phyloP scores from a whole-genome alignment of 306 rosid genomes.

The Canavalia gladiata region DNA sequence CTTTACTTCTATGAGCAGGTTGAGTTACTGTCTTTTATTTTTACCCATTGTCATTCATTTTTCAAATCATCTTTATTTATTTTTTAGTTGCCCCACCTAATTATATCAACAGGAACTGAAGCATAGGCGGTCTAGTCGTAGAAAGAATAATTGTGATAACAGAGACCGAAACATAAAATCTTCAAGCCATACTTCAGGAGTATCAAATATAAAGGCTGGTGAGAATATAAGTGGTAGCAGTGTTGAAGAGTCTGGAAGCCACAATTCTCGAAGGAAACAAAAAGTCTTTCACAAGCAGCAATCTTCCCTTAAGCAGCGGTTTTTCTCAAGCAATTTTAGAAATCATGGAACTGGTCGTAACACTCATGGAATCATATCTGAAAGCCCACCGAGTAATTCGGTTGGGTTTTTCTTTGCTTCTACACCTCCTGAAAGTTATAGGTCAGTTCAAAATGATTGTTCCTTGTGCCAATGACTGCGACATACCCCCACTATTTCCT shows the following conservation, averaged over 20 bases:
- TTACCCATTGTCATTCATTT: not conserved
- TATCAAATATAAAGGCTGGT: slow-evolving; percentile 63
- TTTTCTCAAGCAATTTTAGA: slow-evolving; percentile 85
- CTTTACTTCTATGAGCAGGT: slow-evolving; percentile 96
- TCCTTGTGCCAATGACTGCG: slow-evolving; percentile 44
- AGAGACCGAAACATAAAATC: slow-evolving; percentile 71
- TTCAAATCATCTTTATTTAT: slow-evolving; percentile 25
- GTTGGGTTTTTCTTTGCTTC: slow-evolving; percentile 97
- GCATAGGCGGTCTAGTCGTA: slow-evolving; percentile 69
- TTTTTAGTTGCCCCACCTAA: slow-evolving; percentile 36
- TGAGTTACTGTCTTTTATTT: slow-evolving; percentile 45
- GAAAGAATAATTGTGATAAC: slow-evolving; percentile 71
- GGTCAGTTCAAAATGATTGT: slow-evolving; percentile 72
- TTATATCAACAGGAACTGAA: slow-evolving; percentile 75
- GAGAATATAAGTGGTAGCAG: slow-evolving; percentile 58
- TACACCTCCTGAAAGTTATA: slow-evolving; percentile 88
- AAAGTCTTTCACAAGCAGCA: slow-evolving; percentile 70
- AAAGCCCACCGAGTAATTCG: slow-evolving; percentile 94
- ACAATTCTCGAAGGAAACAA: slow-evolving; percentile 75
- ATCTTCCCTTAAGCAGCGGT: slow-evolving; percentile 76
- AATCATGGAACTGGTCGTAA: slow-evolving; percentile 78
- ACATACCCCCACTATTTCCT: not conserved
- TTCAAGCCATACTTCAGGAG: slow-evolving; percentile 59
- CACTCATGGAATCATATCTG: slow-evolving; percentile 80
- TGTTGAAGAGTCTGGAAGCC: slow-evolving; percentile 72